A percentile compares a stretch with the other conserved stretches of the same genome.
Conservation (phyloP, 768 basidiomycete genomes). For the Hericium rajendrae region DNA sequence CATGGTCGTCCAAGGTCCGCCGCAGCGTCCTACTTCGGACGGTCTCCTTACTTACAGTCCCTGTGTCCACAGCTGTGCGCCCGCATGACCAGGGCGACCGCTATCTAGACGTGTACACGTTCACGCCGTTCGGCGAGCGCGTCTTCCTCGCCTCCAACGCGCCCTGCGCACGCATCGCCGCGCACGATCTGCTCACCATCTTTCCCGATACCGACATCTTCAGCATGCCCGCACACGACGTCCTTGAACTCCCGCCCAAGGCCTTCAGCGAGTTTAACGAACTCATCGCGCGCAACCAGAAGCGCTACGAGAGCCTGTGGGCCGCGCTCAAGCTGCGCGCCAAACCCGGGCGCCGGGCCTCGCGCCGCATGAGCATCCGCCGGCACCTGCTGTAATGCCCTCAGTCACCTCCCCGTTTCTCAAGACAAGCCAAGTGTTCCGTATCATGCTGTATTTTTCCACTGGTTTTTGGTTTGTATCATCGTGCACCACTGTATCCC, state of each 20-base stretch:
- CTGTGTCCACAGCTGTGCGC: conserved; percentile 39
- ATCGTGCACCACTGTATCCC: neutral
- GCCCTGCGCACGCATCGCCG: conserved; percentile 52
- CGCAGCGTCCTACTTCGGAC: neutral
- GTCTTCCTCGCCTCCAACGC: conserved; percentile 53
- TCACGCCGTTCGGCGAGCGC: conserved; percentile 52
- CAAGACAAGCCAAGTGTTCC: neutral
- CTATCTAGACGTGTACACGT: conserved; percentile 59
- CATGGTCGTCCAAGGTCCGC: conserved; percentile 56
- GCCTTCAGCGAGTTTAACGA: conserved; percentile 51
- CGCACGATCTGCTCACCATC: conserved; percentile 49
- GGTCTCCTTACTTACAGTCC: neutral
- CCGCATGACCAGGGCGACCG: conserved; percentile 45
- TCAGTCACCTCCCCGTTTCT: neutral
- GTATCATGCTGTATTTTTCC: neutral
- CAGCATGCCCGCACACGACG: conserved; percentile 28
- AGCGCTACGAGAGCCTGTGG: conserved; percentile 53
- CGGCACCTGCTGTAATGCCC: neutral
- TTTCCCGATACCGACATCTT: conserved; percentile 35
- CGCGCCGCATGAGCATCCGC: neutral
- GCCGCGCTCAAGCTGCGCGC: conserved; percentile 30
- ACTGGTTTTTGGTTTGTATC: neutral
- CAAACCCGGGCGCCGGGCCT: neutral
- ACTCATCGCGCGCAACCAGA: conserved; percentile 41
- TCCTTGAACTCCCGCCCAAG: conserved; percentile 55